Evolutionary conservation across 495 filamentous ascomycete species (phyloP).

Genomic region (Acidomyces sp.): DNA sequence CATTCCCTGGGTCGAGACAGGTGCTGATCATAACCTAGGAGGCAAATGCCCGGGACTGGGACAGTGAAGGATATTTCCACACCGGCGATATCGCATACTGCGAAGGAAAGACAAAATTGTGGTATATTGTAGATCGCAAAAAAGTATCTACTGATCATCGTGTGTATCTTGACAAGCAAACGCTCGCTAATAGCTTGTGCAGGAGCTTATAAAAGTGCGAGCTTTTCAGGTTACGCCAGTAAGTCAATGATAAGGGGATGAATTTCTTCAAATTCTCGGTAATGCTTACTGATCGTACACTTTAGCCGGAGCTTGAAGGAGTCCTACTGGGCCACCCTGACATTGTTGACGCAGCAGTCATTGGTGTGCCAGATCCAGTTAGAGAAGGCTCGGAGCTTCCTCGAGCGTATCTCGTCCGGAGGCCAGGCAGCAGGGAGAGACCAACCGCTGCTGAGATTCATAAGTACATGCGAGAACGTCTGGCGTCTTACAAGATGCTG

Average conservation of each 20-base stretch:
- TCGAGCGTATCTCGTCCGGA: conserved; percentile 61
- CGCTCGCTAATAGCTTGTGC: not conserved
- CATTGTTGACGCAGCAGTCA: conserved; percentile 74
- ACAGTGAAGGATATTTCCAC: conserved; percentile 21
- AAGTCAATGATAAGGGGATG: too few species aligned
- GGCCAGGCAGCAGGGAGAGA: conserved; percentile 28
- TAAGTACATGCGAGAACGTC: conserved; percentile 46
- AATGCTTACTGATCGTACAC: too few species aligned
- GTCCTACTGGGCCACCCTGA: conserved; percentile 39
- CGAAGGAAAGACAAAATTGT: conserved; percentile 15
- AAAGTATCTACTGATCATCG: too few species aligned
- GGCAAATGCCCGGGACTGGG: conserved; percentile 19
- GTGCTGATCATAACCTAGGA: too few species aligned
- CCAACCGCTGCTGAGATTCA: conserved; percentile 28
- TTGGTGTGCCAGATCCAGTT: conserved; percentile 54
- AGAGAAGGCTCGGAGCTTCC: conserved; percentile 60
- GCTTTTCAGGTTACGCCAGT: conserved; percentile 22
- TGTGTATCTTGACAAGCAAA: not conserved
- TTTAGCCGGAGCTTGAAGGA: conserved; percentile 25
- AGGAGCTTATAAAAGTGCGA: conserved; percentile 28
- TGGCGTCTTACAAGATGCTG: conserved; percentile 62
- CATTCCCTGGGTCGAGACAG: too few species aligned
- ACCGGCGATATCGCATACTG: conserved; percentile 22
- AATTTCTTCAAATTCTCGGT: too few species aligned
- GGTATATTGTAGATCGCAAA: conserved; percentile 26